Evolutionary conservation across 108 stramenopile genomes (phyloP).

Genomic region (Asterionellopsis glacialis): DNA sequence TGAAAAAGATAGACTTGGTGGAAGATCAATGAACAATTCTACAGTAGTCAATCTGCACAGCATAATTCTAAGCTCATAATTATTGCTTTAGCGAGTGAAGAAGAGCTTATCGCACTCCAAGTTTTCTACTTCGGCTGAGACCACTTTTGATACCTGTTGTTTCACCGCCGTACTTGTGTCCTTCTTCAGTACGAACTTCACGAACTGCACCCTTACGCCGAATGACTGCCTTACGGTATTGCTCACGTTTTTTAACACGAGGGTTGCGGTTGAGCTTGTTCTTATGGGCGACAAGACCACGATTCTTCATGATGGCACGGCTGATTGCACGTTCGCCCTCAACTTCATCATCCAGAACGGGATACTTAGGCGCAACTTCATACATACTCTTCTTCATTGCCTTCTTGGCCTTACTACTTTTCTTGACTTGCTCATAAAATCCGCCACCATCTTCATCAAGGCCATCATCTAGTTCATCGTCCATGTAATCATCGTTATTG

Average conservation of each 20-base stretch:
- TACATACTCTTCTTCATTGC: slow-evolving; percentile 56
- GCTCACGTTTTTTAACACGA: slow-evolving; percentile 95
- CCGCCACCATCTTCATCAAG: slow-evolving; percentile 40
- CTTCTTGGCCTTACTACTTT: slow-evolving; percentile 53
- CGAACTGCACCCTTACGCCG: slow-evolving; percentile 93
- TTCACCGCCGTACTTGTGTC: slow-evolving; percentile 87
- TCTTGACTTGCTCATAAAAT: slow-evolving; percentile 57
- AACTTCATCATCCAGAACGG: slow-evolving; percentile 53
- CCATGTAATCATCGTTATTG: slow-evolving; percentile 22
- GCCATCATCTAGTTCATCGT: slow-evolving; percentile 34
- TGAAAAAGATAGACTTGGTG: slow-evolving; percentile 27
- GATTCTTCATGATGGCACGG: slow-evolving; percentile 86
- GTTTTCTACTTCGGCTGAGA: slow-evolving; percentile 81
- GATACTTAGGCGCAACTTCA: slow-evolving; percentile 83
- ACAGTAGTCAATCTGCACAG: no score
- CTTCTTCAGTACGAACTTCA: slow-evolving; percentile 78
- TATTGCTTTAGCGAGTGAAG: not conserved
- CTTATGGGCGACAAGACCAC: slow-evolving; percentile 96
- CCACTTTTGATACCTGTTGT: slow-evolving; percentile 86
- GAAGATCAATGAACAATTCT: slow-evolving; percentile 10
- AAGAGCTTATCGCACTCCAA: slow-evolving; percentile 19
- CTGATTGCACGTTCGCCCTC: slow-evolving; percentile 85
- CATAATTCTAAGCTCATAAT: no score
- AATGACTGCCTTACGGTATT: slow-evolving; percentile 92
- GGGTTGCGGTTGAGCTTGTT: slow-evolving; percentile 95